Evolutionary conservation across 1,284 basidiomycete genomes (phyloP).

Genomic region (Sphaerobolus stellatus): DNA sequence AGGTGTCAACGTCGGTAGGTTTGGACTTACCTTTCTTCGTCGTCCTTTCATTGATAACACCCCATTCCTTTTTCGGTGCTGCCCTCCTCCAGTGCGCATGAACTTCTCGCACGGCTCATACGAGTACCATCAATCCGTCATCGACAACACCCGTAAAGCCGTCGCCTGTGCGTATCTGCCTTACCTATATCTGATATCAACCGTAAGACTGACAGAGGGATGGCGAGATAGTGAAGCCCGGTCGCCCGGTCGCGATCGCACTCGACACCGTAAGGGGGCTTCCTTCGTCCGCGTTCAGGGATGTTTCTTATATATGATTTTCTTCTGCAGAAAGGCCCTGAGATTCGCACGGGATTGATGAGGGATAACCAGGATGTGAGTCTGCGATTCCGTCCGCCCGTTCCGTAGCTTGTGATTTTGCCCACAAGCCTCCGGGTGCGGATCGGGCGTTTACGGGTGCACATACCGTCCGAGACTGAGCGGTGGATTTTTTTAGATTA

Average conservation of each 20-base stretch:
- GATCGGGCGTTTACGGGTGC: too few species aligned
- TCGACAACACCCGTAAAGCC: conserved; percentile 91
- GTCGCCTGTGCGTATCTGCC: conserved; percentile 56
- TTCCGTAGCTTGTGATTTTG: conserved; percentile 1
- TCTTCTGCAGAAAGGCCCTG: conserved; percentile 86
- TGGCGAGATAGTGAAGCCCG: conserved; percentile 48
- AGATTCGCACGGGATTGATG: conserved; percentile 98
- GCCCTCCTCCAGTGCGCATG: conserved; percentile 85
- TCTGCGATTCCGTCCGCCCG: conserved; percentile 21
- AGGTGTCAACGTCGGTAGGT: conserved; percentile 93
- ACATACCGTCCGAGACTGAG: too few species aligned
- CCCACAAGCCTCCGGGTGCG: conserved; percentile 10
- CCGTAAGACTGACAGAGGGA: conserved; percentile 3
- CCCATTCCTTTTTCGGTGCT: too few species aligned
- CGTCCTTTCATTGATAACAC: conserved; percentile 8
- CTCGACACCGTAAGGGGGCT: conserved; percentile 79
- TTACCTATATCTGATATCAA: background rate
- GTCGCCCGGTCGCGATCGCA: conserved; percentile 95
- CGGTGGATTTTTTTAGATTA: conserved; percentile 58
- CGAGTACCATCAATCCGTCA: conserved; percentile 96
- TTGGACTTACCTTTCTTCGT: background rate
- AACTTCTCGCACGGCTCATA: conserved; percentile 98
- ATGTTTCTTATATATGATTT: conserved; percentile 17
- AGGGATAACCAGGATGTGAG: conserved; percentile 82
- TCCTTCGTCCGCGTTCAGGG: conserved; percentile 2